phyloP scores from a whole-genome alignment of 2,329 filamentous ascomycete genomes.

The Endocalyx cinctus region DNA sequence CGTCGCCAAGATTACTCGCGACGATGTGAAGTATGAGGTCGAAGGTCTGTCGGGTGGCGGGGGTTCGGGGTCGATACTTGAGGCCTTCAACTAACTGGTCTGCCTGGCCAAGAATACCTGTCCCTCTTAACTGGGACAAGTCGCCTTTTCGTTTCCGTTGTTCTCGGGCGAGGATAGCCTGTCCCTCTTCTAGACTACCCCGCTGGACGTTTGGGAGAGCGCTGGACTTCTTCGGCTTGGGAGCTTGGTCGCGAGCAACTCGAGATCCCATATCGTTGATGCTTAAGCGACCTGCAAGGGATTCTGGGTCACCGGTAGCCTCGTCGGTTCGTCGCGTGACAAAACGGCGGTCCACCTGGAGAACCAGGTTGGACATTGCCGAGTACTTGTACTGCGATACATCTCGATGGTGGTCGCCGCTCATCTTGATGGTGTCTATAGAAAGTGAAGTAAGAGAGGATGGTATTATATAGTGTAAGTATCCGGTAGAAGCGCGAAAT shows the following conservation, averaged over 20 bases:
- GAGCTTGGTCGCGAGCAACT: constrained; percentile 72
- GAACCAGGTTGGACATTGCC: constrained; percentile 99
- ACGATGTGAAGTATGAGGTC: constrained; percentile 91
- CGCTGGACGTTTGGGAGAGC: constrained; percentile 68
- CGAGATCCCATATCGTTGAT: constrained; percentile 92
- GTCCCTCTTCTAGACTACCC: constrained; percentile 71
- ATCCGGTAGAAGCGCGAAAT: no score
- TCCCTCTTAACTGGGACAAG: constrained; percentile 62
- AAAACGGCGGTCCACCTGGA: constrained; percentile 98
- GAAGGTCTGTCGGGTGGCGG: constrained; percentile 87
- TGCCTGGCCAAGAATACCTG: constrained; percentile 75
- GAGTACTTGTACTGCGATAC: constrained; percentile 98
- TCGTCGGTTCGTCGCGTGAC: constrained; percentile 90
- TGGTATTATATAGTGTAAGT: no score
- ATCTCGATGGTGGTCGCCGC: constrained; percentile 66
- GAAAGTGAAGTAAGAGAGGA: not conserved
- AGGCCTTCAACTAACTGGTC: constrained; percentile 89
- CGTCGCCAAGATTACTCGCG: constrained; percentile 83
- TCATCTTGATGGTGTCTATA: constrained; percentile 52
- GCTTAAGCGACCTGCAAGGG: constrained; percentile 86
- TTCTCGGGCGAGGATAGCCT: constrained; percentile 77
- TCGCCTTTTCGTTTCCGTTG: constrained; percentile 84
- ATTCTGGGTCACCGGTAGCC: constrained; percentile 94
- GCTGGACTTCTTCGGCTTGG: constrained; percentile 72
- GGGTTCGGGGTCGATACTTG: constrained; percentile 84